A percentile compares a stretch with the other conserved stretches of the same genome.
Evolutionary conservation across 2,329 filamentous ascomycete species (phyloP).

Genomic region (Aspergillus vadensis): DNA sequence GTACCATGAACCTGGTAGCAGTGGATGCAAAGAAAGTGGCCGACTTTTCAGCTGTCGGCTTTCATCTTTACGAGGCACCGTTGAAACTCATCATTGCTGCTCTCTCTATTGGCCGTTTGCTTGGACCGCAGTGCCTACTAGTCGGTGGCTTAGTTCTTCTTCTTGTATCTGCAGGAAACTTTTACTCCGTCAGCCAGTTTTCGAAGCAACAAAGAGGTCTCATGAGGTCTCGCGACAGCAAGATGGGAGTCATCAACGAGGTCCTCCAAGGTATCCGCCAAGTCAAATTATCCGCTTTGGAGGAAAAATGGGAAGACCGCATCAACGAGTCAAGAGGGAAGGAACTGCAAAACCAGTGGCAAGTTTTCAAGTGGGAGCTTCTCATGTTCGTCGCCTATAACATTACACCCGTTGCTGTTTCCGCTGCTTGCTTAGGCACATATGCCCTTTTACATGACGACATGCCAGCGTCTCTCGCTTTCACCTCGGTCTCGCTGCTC

Average conservation of each 20-base stretch:
- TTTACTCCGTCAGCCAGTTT: background rate
- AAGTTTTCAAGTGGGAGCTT: slow-evolving; percentile 4
- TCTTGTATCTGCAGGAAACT: background rate
- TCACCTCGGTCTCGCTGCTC: slow-evolving; percentile 1
- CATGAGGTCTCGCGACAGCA: background rate
- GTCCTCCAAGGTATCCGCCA: slow-evolving; percentile 1
- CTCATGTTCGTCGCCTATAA: slow-evolving; percentile 9
- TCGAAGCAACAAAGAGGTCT: background rate
- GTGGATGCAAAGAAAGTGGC: slow-evolving; percentile 8
- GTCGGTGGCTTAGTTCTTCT: background rate
- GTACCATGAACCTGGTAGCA: slow-evolving; percentile 1
- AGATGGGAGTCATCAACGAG: background rate
- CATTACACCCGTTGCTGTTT: background rate
- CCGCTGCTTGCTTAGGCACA: slow-evolving; percentile 4
- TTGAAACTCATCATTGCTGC: background rate
- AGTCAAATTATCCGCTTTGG: slow-evolving; percentile 4
- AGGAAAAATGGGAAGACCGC: background rate
- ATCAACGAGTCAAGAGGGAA: slow-evolving; percentile 1
- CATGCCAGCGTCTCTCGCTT: slow-evolving; percentile 2
- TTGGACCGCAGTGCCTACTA: background rate
- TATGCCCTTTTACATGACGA: slow-evolving; percentile 1
- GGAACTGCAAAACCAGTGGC: slow-evolving; percentile 4
- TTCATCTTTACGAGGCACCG: background rate
- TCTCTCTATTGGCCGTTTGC: background rate
- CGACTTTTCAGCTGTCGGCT: background rate